Evolutionary conservation across 192 early-diverging fungal genomes (phyloP), one percentile per base, ranked within the genome.

Genomic region (Coemansia sp.): DNA sequence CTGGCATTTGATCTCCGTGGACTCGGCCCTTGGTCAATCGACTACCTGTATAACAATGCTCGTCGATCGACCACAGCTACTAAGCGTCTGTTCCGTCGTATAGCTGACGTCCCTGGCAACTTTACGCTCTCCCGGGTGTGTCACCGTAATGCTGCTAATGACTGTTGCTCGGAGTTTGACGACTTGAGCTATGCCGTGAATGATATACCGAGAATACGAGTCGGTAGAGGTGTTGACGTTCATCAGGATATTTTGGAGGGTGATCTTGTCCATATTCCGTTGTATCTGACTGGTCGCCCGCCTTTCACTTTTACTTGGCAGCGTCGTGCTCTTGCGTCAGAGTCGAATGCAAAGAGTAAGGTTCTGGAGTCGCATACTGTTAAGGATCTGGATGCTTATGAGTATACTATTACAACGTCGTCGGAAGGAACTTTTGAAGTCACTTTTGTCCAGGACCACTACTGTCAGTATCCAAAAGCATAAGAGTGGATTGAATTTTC

Each of bases 281-380:
- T 92, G 58, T 84, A 90, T 12, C 84, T 92, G n/a, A 63, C 75
- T 7, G 91, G 91, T 31, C 77, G 76, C 15, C 83, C 88, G 32
- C 91, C 91, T 17, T 92, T 90, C 71, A 84, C 80, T 1, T 92
- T 92, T 71, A 85, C 89, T 1, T 91, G 89, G 75, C 76, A 84
- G 51, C 75, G 88, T 3, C 79, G 79, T 4, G 71, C 75, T 10
- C 55, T 74, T 0, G 45, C 60, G 10, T 32, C 51, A 1, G 34
- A 60, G 8, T 19, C 29, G 34, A 2, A 32, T 19, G 36, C 34
- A 24, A 61, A 58, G 55, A 36, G 61, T 36, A 71, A 80, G 68
- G 65, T 76, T 10, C 56, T 76, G n/a, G 83, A 83, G 71, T 75
- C 85, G 17, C 84, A 88, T 53, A 88, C 85, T 0, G 80, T 88